Evolutionary conservation across 257 asterid species (phyloP), one percentile per base, ranked within the genome.

Genomic region (Leptodermis oblonga): DNA sequence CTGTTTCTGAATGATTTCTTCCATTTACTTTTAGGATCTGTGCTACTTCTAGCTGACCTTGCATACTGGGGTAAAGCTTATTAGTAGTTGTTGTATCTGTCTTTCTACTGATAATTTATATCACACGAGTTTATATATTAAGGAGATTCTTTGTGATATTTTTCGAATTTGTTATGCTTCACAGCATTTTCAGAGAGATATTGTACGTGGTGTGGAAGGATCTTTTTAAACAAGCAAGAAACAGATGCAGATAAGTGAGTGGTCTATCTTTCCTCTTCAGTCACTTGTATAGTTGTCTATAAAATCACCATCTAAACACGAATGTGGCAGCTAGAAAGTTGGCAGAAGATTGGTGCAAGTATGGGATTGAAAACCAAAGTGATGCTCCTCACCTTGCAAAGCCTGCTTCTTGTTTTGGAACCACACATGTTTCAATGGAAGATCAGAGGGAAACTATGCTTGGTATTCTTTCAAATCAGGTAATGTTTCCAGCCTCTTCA

Each of bases 171-270:
- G 26, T 71, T 51, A 58, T 71, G 84, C 79, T 86, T 80, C 81
- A 77, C 99, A 93, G 99, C 99, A 93, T 87, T 93, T 90, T 85
- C 99, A 93, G 92, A 86, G 86, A 78, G 97, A 90, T 82, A 86
- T 93, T 61, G 90, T 87, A 64, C 97, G 92, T 45, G 88, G 95
- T 15, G 82, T 93, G 68, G 96, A 93, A 72, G 99, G 96, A 75
- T 82, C 76, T 73, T 56, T 90, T 55, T 83, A 87, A 31, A 66
- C 85, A 37, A 86, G 88, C 89, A 88, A 82, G 82, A 93, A 87
- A 66, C 95, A 90, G 84, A 88, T 84, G 92, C 90, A 90, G 77
- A 83, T 88, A 80, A 94, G 99, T 90, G 66, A 70, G 86, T 82
- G 25, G 64, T 56, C 68, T 42, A 42, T 17, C 39, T 62, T 65